Evolutionary conservation across 352 stramenopile genomes (phyloP).

Genomic region (Plasmopara muralis): DNA sequence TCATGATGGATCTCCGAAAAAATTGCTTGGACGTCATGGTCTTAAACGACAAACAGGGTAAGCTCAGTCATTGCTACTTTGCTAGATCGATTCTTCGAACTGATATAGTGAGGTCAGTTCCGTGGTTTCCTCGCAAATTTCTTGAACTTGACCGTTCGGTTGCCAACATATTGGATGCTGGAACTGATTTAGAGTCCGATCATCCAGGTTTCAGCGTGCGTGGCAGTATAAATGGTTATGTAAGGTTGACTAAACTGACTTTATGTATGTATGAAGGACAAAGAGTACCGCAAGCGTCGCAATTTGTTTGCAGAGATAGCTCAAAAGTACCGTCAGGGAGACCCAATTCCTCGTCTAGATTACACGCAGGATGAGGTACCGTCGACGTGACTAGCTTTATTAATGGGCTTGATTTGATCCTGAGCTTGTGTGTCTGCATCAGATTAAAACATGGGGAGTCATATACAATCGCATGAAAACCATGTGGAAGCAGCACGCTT

Average conservation of each 20-base stretch:
- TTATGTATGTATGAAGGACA: conserved; percentile 35
- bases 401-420: background rate
- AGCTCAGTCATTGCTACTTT: background rate
- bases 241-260: background rate
- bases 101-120: conserved; percentile 33
- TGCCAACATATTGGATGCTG: conserved; percentile 90
- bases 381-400: background rate
- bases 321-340: conserved; percentile 84
- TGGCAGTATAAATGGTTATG: background rate
- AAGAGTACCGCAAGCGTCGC: conserved; percentile 87
- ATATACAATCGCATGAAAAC: conserved; percentile 93
- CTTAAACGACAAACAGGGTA: conserved; percentile 91
- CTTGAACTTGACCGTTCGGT: conserved; percentile 72
- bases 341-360: conserved; percentile 89
- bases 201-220: conserved; percentile 92
- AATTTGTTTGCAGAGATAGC: conserved; percentile 86
- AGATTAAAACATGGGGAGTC: conserved; percentile 83
- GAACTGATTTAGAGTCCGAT: conserved; percentile 89
- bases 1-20: conserved; percentile 82
- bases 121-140: conserved; percentile 84
- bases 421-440: background rate
- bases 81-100: background rate
- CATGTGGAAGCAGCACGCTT: conserved; percentile 92
- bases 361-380: conserved; percentile 93
- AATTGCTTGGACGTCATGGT: conserved; percentile 89